Percentiles rank a stretch among this genome's conserved stretches.
These are phyloP conservation scores for Arxiozyma heterogenica DNA, from an alignment of 1,139 yeast species.

Conservation along the genomic window DNA sequence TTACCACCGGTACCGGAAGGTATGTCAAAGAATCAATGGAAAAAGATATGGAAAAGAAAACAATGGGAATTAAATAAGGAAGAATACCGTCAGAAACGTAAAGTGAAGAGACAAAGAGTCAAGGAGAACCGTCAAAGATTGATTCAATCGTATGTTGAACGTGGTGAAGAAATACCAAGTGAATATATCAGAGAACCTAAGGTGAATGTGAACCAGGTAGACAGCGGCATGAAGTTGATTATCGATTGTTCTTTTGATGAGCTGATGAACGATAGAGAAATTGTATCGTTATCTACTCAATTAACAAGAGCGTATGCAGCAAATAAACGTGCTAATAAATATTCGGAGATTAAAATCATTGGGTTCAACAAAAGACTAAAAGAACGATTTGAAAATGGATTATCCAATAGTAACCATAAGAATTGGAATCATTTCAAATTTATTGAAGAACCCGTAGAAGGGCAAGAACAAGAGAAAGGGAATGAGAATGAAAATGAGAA, in stretches of 20 bases:
- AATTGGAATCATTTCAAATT: slow-evolving; percentile 62
- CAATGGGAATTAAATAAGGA: slow-evolving; percentile 60
- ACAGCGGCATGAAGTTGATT: slow-evolving; percentile 46
- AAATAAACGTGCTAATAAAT: slow-evolving; percentile 52
- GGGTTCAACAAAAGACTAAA: slow-evolving; percentile 60
- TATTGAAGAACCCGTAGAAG: slow-evolving; percentile 28
- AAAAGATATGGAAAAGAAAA: slow-evolving; percentile 51
- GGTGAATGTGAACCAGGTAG: slow-evolving; percentile 35
- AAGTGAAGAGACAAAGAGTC: slow-evolving; percentile 44
- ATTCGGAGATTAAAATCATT: slow-evolving; percentile 53
- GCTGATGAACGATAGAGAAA: slow-evolving; percentile 73
- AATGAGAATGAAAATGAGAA: background rate
- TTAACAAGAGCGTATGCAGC: slow-evolving; percentile 75
- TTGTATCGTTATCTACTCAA: slow-evolving; percentile 70
- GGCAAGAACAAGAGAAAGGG: slow-evolving; percentile 28
- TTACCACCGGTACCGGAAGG: slow-evolving; percentile 56
- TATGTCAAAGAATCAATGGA: slow-evolving; percentile 78
- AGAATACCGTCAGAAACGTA: slow-evolving; percentile 42
- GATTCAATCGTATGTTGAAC: slow-evolving; percentile 29
- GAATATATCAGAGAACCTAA: slow-evolving; percentile 29
- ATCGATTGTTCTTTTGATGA: slow-evolving; percentile 90
- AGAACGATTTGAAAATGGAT: slow-evolving; percentile 55
- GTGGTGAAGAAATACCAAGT: slow-evolving; percentile 34
- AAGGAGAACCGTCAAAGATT: slow-evolving; percentile 32
- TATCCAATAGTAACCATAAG: slow-evolving; percentile 45